phyloP scores from a whole-genome alignment of 371 early-diverging fungal genomes.

The Syncephalastrum sp. region DNA sequence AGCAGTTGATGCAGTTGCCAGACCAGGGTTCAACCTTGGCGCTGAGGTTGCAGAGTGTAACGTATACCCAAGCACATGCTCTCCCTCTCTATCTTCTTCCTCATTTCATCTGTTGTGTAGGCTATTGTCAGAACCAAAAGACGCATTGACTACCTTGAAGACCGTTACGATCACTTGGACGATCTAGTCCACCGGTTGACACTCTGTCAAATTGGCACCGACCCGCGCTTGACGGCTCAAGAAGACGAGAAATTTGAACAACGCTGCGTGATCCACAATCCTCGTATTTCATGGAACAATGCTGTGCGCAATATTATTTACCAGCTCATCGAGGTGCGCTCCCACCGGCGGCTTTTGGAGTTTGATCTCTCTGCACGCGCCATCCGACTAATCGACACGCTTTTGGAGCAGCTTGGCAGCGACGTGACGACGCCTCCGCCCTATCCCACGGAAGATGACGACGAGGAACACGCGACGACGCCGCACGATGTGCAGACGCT shows the following conservation, averaged over 20 bases:
- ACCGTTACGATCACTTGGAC: constrained; percentile 31
- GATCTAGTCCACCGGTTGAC: constrained; percentile 41
- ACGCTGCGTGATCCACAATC: constrained; percentile 4
- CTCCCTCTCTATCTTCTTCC: no score
- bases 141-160: constrained; percentile 21
- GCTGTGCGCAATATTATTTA: constrained; percentile 7
- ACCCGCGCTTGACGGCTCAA: no score
- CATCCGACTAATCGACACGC: background rate
- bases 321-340: background rate
- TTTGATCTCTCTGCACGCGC: constrained; percentile 6
- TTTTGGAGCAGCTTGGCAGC: constrained; percentile 7
- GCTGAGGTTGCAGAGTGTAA: no score
- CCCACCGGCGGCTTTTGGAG: background rate
- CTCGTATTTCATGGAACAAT: constrained; percentile 6
- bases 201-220: no score
- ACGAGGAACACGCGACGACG: background rate
- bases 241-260: constrained; percentile 1
- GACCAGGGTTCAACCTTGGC: no score
- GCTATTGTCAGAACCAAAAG: constrained; percentile 18
- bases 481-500: background rate
- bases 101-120: constrained; percentile 25
- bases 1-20: no score
- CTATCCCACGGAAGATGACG: background rate
- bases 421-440: no score
- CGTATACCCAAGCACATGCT: no score